Percentiles rank a stretch among this genome's conserved stretches.
phyloP scores from a whole-genome alignment of 2,329 filamentous ascomycete species.

The Arthrobotrys sinensis region DNA sequence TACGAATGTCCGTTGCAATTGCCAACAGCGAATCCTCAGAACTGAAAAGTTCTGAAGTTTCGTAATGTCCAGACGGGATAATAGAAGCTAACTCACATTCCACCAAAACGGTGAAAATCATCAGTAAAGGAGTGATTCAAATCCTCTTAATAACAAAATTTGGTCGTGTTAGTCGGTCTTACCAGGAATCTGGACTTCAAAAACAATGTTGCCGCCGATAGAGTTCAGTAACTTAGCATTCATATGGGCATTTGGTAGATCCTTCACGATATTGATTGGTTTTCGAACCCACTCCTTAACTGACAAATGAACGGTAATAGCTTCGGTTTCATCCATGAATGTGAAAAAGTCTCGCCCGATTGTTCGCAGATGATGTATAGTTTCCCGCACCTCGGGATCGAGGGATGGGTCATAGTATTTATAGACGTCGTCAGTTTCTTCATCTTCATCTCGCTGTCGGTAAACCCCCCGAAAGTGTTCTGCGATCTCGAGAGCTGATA shows the following conservation, averaged over 20 bases:
- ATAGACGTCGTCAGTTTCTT: not conserved
- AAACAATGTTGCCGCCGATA: not conserved
- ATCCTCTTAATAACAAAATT: too few species aligned
- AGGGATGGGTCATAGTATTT: not conserved
- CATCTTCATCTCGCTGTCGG: not conserved
- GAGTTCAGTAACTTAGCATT: conserved; percentile 1
- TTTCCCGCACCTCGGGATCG: conserved; percentile 8
- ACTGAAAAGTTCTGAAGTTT: conserved; percentile 19
- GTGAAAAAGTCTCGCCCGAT: conserved; percentile 17
- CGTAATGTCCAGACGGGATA: conserved; percentile 28
- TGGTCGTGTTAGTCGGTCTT: not conserved
- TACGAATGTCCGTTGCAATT: conserved; percentile 32
- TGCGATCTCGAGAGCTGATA: conserved; percentile 8
- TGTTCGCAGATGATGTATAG: conserved; percentile 6
- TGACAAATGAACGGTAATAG: not conserved
- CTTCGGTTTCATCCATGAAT: not conserved
- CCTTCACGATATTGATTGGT: not conserved
- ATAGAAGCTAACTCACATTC: not conserved
- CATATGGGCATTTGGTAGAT: not conserved
- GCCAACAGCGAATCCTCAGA: conserved; percentile 29
- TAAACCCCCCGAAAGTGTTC: conserved; percentile 11
- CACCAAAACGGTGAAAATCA: too few species aligned
- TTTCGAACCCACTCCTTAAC: conserved; percentile 10
- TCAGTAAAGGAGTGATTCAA: too few species aligned
- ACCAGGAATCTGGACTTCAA: conserved; percentile 14